A percentile compares a stretch with the other conserved stretches of the same genome.
Evolutionary conservation across 805 yeast species (phyloP).

Genomic region (Cyberlindnera maclurae): DNA sequence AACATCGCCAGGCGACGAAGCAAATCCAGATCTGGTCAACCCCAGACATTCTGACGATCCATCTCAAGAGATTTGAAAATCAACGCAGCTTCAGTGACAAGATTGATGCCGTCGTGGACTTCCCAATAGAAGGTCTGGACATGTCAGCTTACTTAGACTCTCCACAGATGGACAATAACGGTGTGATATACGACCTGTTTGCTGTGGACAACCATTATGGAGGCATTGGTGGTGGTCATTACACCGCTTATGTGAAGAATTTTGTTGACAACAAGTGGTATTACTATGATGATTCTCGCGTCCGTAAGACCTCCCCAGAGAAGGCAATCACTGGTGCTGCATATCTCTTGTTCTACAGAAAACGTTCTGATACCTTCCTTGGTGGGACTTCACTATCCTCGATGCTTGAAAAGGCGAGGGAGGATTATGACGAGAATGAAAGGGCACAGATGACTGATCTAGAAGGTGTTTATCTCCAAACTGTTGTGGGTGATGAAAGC

Average conservation of each 20-base stretch:
- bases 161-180: slow-evolving; percentile 21
- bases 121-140: slow-evolving; percentile 81
- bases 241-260: slow-evolving; percentile 84
- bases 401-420: slow-evolving; percentile 36
- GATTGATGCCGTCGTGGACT: slow-evolving; percentile 75
- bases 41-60: slow-evolving; percentile 86
- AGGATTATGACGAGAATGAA: slow-evolving; percentile 23
- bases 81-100: slow-evolving; percentile 83
- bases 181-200: slow-evolving; percentile 66
- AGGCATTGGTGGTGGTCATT: slow-evolving; percentile 96
- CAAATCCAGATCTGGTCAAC: slow-evolving; percentile 89
- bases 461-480: slow-evolving; percentile 22
- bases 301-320: slow-evolving; percentile 50
- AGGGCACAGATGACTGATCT: slow-evolving; percentile 18
- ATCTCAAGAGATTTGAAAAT: slow-evolving; percentile 83
- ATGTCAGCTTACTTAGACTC: slow-evolving; percentile 50
- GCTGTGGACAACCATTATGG: slow-evolving; percentile 97
- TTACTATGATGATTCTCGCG: slow-evolving; percentile 82
- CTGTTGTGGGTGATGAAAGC: slow-evolving; percentile 17
- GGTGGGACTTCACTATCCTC: slow-evolving; percentile 42
- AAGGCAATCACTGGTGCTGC: slow-evolving; percentile 72
- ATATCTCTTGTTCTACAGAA: slow-evolving; percentile 76
- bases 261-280: slow-evolving; percentile 77
- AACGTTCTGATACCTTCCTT: slow-evolving; percentile 31
- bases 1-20: slow-evolving; percentile 85